Evolutionary conservation across 1,284 basidiomycete genomes (phyloP).

Genomic region (Vanrija pseudolonga): DNA sequence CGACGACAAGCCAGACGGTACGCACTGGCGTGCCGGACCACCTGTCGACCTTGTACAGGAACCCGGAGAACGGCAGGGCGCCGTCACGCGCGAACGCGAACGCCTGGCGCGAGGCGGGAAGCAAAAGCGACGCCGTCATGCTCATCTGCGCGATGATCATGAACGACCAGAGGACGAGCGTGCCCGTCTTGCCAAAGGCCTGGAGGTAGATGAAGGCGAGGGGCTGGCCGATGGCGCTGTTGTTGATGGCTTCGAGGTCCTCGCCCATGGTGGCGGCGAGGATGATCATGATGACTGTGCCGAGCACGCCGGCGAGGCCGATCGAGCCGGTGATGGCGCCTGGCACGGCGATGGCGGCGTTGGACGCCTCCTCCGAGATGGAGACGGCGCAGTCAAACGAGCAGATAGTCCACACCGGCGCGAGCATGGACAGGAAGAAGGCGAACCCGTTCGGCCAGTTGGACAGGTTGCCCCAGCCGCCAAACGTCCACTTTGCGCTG

Average conservation of each 20-base stretch:
- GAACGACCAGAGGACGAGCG: slow-evolving; percentile 49
- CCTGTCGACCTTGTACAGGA: slow-evolving; percentile 49
- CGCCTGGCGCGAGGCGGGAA: slow-evolving; percentile 56
- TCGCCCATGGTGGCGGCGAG: slow-evolving; percentile 54
- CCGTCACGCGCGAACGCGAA: slow-evolving; percentile 64
- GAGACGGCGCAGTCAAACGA: slow-evolving; percentile 63
- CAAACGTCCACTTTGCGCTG: slow-evolving; percentile 59
- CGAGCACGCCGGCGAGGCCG: slow-evolving; percentile 60
- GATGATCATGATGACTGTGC: slow-evolving; percentile 46
- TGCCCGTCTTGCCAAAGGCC: slow-evolving; percentile 46
- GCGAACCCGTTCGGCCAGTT: slow-evolving; percentile 70
- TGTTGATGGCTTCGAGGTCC: slow-evolving; percentile 58
- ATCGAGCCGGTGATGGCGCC: slow-evolving; percentile 63
- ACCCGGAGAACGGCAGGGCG: slow-evolving; percentile 67
- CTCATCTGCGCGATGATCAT: slow-evolving; percentile 23
- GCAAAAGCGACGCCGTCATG: slow-evolving; percentile 38
- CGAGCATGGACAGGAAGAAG: slow-evolving; percentile 69
- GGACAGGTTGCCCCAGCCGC: slow-evolving; percentile 51
- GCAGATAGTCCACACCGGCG: slow-evolving; percentile 72
- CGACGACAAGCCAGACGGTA: slow-evolving; percentile 41
- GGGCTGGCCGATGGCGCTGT: slow-evolving; percentile 65
- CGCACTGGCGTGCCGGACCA: slow-evolving; percentile 34
- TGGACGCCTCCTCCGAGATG: slow-evolving; percentile 67
- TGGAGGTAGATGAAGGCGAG: slow-evolving; percentile 46
- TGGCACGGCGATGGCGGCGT: slow-evolving; percentile 68